phyloP scores from a whole-genome alignment of 352 stramenopile genomes.

The Phytophthora citricola region DNA sequence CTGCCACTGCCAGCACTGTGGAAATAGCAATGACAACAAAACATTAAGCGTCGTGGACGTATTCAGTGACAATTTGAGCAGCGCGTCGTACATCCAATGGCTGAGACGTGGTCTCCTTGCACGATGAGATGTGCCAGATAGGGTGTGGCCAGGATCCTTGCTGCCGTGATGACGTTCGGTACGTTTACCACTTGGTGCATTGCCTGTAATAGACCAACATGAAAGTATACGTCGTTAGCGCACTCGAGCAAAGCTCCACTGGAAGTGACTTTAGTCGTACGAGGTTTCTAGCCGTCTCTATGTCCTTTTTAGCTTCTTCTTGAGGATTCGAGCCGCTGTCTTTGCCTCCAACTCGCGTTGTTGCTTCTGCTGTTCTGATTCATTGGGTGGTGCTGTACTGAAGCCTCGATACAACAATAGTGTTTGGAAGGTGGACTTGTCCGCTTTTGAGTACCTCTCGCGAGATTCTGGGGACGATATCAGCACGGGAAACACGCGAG shows the following conservation, averaged over 20 bases:
- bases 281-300: constrained; percentile 54
- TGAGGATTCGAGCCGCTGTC: constrained; percentile 43
- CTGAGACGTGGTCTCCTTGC: constrained; percentile 66
- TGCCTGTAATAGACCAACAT: constrained; percentile 29
- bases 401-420: constrained; percentile 15
- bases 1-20: constrained; percentile 74
- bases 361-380: constrained; percentile 16
- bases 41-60: constrained; percentile 2
- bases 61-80: constrained; percentile 1
- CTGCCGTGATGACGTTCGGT: constrained; percentile 83
- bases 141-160: constrained; percentile 75
- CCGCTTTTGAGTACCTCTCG: neutral
- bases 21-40: constrained; percentile 1
- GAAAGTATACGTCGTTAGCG: too few species aligned
- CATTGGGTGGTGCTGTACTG: constrained; percentile 11
- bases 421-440: neutral
- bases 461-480: neutral
- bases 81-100: constrained; percentile 59
- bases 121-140: constrained; percentile 82
- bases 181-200: constrained; percentile 80
- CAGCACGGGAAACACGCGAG: constrained; percentile 21
- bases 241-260: too few species aligned
- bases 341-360: constrained; percentile 33
- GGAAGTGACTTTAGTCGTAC: constrained; percentile 23
- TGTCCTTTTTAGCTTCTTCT: constrained; percentile 60